Conservation (phyloP, 768 basidiomycete genomes). For the Podaxis mareebaensis region DNA sequence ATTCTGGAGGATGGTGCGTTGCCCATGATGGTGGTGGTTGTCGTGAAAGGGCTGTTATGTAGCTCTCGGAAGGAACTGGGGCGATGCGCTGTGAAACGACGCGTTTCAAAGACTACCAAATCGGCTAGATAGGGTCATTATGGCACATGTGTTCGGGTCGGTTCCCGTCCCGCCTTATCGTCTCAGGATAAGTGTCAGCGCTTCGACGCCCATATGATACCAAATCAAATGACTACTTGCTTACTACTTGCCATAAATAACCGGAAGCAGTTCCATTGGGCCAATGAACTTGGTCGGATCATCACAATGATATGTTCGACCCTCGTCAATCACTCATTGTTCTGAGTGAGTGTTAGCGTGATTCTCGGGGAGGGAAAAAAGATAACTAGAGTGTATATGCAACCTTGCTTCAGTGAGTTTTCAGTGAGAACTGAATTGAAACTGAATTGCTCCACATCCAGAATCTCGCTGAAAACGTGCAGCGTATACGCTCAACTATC, state of each 20-base stretch:
- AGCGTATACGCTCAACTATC: no score
- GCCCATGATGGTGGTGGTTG: conserved; percentile 27
- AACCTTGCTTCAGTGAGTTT: no score
- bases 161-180: background rate
- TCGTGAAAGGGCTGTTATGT: background rate
- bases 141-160: background rate
- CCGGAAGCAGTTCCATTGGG: background rate
- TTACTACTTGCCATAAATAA: background rate
- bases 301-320: no score
- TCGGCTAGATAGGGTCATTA: conserved; percentile 10
- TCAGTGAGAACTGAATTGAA: no score
- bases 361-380: no score
- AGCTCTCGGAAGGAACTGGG: background rate
- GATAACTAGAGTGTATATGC: no score
- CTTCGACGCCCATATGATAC: background rate
- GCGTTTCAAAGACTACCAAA: background rate
- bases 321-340: no score
- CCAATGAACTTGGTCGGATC: no score
- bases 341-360: no score
- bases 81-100: background rate
- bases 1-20: conserved; percentile 32
- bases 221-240: background rate
- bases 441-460: no score
- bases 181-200: background rate
- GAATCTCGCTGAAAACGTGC: no score